These are phyloP conservation scores for Neofusicoccum cordaticola DNA, from an alignment of 2,329 filamentous ascomycete genomes.

Conservation along the genomic window DNA sequence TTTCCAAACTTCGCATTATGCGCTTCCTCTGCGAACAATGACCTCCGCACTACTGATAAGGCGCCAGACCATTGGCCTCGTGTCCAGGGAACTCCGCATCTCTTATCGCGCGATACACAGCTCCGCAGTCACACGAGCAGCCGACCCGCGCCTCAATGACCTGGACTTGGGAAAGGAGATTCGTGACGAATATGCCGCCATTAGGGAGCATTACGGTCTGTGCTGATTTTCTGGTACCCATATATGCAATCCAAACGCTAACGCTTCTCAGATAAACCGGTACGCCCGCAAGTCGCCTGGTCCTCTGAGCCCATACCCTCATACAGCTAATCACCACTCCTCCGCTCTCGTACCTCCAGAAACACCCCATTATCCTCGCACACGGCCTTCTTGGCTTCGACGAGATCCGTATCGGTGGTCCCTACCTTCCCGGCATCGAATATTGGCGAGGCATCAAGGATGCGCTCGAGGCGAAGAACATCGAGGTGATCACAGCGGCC, in stretches of 20 bases:
- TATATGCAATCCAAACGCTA: slow-evolving; percentile 12
- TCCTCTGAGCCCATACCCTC: neutral
- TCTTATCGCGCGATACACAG: slow-evolving; percentile 25
- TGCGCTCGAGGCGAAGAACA: slow-evolving; percentile 53
- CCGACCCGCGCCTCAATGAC: slow-evolving; percentile 51
- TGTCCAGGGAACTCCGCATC: slow-evolving; percentile 21
- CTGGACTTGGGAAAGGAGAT: slow-evolving; percentile 53
- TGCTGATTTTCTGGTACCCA: neutral
- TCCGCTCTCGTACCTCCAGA: slow-evolving; percentile 25
- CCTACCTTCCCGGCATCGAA: slow-evolving; percentile 55
- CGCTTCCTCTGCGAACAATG: neutral
- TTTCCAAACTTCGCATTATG: neutral
- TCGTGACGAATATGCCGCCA: slow-evolving; percentile 59
- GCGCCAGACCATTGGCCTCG: neutral
- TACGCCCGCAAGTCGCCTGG: slow-evolving; percentile 18
- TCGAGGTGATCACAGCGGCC: slow-evolving; percentile 60
- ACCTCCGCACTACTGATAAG: neutral
- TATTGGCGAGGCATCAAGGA: slow-evolving; percentile 65
- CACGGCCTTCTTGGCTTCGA: slow-evolving; percentile 67
- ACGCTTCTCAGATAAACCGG: slow-evolving; percentile 32
- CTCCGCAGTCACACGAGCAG: slow-evolving; percentile 23
- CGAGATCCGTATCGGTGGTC: slow-evolving; percentile 56
- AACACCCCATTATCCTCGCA: slow-evolving; percentile 60
- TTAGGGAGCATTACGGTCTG: slow-evolving; percentile 57
- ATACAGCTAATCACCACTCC: slow-evolving; percentile 28